A percentile compares a stretch with the other conserved stretches of the same genome.
phyloP scores from a whole-genome alignment of 176 grass and related monocot species.

The Areca catechu region DNA sequence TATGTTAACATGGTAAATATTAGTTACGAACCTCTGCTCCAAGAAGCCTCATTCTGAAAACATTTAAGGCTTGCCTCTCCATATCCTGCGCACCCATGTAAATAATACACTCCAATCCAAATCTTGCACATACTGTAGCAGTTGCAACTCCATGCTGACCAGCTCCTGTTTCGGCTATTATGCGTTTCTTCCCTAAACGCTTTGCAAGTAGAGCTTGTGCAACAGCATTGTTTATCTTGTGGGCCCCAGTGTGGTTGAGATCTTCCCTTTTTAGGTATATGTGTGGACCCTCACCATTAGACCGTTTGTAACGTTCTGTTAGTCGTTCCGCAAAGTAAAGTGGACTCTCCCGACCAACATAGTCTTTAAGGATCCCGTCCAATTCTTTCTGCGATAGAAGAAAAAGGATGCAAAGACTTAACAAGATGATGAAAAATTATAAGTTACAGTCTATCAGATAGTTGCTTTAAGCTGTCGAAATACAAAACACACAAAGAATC shows the following conservation, averaged over 20 bases:
- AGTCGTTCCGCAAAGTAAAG: slow-evolving; percentile 89
- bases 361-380: slow-evolving; percentile 75
- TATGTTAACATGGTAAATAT: too few species aligned
- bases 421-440: too few species aligned
- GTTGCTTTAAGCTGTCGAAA: too few species aligned
- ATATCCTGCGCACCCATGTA: slow-evolving; percentile 98
- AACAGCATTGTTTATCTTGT: slow-evolving; percentile 96
- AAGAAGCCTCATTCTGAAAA: slow-evolving; percentile 96
- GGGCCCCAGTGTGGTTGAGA: slow-evolving; percentile 96
- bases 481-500: too few species aligned
- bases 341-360: slow-evolving; percentile 86
- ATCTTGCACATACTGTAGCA: slow-evolving; percentile 80
- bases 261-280: slow-evolving; percentile 95
- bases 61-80: slow-evolving; percentile 95
- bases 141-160: slow-evolving; percentile 95
- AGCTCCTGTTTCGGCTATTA: slow-evolving; percentile 90
- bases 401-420: not conserved
- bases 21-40: slow-evolving; percentile 62
- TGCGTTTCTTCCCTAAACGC: slow-evolving; percentile 68
- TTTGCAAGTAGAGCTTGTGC: slow-evolving; percentile 86
- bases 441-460: too few species aligned
- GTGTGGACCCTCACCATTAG: slow-evolving; percentile 48
- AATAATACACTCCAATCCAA: slow-evolving; percentile 71
- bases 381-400: slow-evolving; percentile 47
- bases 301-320: slow-evolving; percentile 58